A percentile compares a stretch with the other conserved stretches of the same genome.
These are phyloP conservation scores for Fusarium pininemorale DNA, from an alignment of 2,329 filamentous ascomycete genomes.

Conservation along the genomic window DNA sequence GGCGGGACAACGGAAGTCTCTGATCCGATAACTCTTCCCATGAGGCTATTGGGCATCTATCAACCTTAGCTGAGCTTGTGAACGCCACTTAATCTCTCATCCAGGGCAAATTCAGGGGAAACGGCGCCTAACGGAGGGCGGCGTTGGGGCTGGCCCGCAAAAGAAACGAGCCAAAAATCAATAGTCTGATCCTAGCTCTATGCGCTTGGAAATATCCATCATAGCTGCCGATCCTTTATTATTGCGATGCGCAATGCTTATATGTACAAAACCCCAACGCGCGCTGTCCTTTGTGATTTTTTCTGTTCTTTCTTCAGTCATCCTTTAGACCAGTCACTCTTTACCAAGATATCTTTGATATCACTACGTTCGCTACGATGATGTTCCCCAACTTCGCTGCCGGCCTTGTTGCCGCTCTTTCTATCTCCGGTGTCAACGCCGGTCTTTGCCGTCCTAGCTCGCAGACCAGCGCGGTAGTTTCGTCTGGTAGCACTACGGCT, in stretches of 20 bases:
- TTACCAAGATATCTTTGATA: background rate
- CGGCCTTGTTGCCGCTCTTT: background rate
- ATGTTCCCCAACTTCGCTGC: background rate
- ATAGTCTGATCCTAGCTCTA: background rate
- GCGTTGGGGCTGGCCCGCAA: background rate
- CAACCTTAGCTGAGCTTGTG: background rate
- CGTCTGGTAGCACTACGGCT: background rate
- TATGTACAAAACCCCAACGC: background rate
- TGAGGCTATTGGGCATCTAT: background rate
- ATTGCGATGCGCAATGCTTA: background rate
- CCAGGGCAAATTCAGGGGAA: background rate
- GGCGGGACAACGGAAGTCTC: background rate
- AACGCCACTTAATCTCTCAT: background rate
- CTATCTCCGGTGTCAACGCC: background rate
- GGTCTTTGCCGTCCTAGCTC: constrained; percentile 2
- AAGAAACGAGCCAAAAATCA: background rate
- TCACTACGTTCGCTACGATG: background rate
- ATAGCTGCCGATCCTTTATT: background rate
- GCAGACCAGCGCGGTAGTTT: background rate
- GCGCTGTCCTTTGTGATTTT: background rate
- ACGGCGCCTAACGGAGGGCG: background rate
- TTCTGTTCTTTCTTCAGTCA: background rate
- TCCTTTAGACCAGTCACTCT: background rate
- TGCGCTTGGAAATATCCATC: background rate
- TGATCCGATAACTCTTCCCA: background rate